phyloP scores from a whole-genome alignment of 2,329 filamentous ascomycete species.

The Aspergillus melleus region DNA sequence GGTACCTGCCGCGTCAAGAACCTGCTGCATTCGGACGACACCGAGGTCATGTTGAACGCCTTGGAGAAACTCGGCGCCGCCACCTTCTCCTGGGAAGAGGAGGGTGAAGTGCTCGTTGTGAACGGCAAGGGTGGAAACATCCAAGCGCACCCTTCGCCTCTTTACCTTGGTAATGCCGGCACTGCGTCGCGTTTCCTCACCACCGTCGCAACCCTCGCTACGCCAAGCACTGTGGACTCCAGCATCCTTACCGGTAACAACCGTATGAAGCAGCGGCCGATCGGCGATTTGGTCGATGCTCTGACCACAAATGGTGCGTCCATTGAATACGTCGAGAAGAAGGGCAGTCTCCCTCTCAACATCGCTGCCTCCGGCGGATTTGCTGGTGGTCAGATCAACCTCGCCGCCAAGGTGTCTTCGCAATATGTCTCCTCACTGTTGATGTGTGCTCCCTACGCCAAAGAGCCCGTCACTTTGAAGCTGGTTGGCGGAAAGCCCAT shows the following conservation, averaged over 20 bases:
- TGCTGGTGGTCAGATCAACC: slow-evolving; percentile 80
- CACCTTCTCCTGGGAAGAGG: slow-evolving; percentile 89
- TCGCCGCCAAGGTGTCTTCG: slow-evolving; percentile 95
- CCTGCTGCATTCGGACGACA: slow-evolving; percentile 92
- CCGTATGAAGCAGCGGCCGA: slow-evolving; percentile 93
- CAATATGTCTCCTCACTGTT: slow-evolving; percentile 97
- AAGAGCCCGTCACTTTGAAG: slow-evolving; percentile 84
- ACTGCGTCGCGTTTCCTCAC: slow-evolving; percentile 95
- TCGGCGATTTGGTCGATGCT: slow-evolving; percentile 89
- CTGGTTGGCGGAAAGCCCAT: slow-evolving; percentile 97
- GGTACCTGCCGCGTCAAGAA: slow-evolving; percentile 89
- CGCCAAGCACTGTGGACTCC: slow-evolving; percentile 60
- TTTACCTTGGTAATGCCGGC: slow-evolving; percentile 95
- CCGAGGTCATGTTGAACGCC: slow-evolving; percentile 95
- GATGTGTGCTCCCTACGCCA: slow-evolving; percentile 96
- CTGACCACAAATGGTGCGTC: slow-evolving; percentile 82
- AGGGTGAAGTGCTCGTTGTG: slow-evolving; percentile 86
- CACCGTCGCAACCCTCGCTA: slow-evolving; percentile 82
- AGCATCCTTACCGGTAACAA: slow-evolving; percentile 90
- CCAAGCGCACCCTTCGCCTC: slow-evolving; percentile 69
- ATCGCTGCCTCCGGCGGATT: slow-evolving; percentile 82
- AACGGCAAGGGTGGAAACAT: slow-evolving; percentile 87
- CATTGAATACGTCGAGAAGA: slow-evolving; percentile 80
- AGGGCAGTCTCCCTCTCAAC: slow-evolving; percentile 79
- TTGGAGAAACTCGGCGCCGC: slow-evolving; percentile 81